These are phyloP conservation scores for Picochlorum sp. DNA, from an alignment of 139 green algal genomes.

Conservation along the genomic window DNA sequence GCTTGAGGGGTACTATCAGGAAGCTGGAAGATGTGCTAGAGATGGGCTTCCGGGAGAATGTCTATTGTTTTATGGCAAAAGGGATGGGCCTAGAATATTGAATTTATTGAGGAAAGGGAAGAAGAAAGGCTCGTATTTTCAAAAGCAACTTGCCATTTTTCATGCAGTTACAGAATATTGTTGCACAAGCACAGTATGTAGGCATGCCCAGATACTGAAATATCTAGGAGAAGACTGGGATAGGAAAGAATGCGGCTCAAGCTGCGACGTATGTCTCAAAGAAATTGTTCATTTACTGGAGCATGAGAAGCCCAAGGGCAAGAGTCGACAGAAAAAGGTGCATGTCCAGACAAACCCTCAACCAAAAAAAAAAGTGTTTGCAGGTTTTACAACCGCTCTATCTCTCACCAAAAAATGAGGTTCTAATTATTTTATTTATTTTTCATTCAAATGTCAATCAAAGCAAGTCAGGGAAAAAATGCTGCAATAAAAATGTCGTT, in stretches of 20 bases:
- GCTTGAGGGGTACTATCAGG: slow-evolving; percentile 55
- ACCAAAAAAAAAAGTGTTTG: no score
- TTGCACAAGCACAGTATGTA: slow-evolving; percentile 24
- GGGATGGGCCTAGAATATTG: slow-evolving; percentile 37
- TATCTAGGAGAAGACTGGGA: slow-evolving; percentile 43
- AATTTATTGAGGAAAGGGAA: slow-evolving; percentile 11
- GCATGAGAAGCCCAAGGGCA: background rate
- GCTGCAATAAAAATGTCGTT: no score
- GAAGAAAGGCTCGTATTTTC: slow-evolving; percentile 26
- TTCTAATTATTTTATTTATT: no score
- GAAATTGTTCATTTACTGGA: slow-evolving; percentile 9
- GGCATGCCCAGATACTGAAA: slow-evolving; percentile 37
- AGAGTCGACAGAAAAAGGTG: background rate
- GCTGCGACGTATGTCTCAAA: slow-evolving; percentile 27
- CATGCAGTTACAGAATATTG: slow-evolving; percentile 38
- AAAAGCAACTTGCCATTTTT: slow-evolving; percentile 34
- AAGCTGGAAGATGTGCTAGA: slow-evolving; percentile 60
- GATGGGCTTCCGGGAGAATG: slow-evolving; percentile 52
- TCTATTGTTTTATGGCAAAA: slow-evolving; percentile 36
- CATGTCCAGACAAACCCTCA: no score
- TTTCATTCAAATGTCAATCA: no score
- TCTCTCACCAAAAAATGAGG: no score
- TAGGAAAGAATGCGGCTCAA: slow-evolving; percentile 10
- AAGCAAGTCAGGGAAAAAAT: no score
- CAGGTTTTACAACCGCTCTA: no score